phyloP scores from a whole-genome alignment of 2,329 filamentous ascomycete genomes.

The Fusarium sp. region DNA sequence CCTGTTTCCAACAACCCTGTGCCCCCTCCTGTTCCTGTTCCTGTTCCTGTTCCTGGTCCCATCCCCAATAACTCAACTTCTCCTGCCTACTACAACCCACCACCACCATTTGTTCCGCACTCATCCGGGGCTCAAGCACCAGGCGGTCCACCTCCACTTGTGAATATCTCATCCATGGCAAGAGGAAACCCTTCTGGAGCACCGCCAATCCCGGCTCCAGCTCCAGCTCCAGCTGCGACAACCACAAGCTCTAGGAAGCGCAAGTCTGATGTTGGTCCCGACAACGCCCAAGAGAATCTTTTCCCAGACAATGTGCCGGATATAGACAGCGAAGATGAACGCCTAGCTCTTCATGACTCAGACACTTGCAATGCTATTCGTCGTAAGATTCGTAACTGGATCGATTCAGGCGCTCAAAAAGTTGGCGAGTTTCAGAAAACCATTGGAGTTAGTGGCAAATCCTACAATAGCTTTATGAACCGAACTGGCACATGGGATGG shows the following conservation, averaged over 20 bases:
- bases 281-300: conserved; percentile 27
- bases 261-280: conserved; percentile 33
- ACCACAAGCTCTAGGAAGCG: conserved; percentile 32
- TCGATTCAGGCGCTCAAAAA: conserved; percentile 41
- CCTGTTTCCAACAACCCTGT: background rate
- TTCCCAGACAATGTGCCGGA: conserved; percentile 34
- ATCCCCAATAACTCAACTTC: background rate
- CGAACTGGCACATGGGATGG: conserved; percentile 55
- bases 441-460: conserved; percentile 51
- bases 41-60: background rate
- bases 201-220: background rate
- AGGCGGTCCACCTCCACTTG: background rate
- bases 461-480: conserved; percentile 60
- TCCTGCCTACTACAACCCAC: conserved; percentile 15
- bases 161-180: background rate
- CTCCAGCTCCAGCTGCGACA: background rate
- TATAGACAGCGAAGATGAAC: conserved; percentile 35
- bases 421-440: conserved; percentile 59
- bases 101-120: conserved; percentile 21
- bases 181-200: background rate
- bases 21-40: background rate
- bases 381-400: conserved; percentile 41
- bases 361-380: conserved; percentile 42
- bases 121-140: background rate
- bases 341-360: conserved; percentile 5